Conservation (phyloP, 768 basidiomycete species). For the Gymnopilus junonius region DNA sequence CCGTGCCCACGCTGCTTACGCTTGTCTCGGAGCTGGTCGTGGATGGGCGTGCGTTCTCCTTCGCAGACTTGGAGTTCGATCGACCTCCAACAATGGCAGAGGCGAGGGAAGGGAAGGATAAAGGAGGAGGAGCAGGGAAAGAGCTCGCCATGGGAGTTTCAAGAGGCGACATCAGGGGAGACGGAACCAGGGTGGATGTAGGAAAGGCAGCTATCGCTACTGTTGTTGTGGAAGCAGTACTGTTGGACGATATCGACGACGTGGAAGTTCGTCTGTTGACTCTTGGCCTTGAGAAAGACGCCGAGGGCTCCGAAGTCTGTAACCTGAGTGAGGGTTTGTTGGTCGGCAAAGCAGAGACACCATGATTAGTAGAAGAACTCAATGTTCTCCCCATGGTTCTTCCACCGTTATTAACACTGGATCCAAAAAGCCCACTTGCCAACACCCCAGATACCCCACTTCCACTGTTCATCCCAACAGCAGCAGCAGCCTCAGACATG, state of each 20-base stretch:
- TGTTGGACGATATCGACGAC: constrained; percentile 3
- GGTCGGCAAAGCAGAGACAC: not conserved
- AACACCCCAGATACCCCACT: constrained; percentile 3
- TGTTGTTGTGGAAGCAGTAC: not conserved
- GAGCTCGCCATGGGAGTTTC: constrained; percentile 21
- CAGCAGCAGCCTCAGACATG: not conserved
- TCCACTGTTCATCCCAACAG: not conserved
- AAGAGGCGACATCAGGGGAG: constrained; percentile 13
- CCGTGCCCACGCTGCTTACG: not conserved
- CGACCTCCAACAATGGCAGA: not conserved
- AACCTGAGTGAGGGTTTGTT: not conserved
- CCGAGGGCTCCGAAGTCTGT: not conserved
- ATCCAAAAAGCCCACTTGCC: constrained; percentile 20
- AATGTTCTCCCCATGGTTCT: not conserved
- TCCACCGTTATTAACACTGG: constrained; percentile 38
- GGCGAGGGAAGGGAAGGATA: constrained; percentile 9
- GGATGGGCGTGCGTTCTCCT: not conserved
- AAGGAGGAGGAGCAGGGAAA: constrained; percentile 19
- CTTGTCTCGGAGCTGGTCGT: not conserved
- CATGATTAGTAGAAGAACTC: not conserved
- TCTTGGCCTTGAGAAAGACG: not conserved
- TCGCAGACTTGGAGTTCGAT: not conserved
- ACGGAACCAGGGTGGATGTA: constrained; percentile 9
- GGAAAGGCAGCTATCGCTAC: not conserved
- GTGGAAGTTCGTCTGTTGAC: not conserved